Conservation (phyloP, 805 yeast genomes). For the Myxozyma neotropica region DNA sequence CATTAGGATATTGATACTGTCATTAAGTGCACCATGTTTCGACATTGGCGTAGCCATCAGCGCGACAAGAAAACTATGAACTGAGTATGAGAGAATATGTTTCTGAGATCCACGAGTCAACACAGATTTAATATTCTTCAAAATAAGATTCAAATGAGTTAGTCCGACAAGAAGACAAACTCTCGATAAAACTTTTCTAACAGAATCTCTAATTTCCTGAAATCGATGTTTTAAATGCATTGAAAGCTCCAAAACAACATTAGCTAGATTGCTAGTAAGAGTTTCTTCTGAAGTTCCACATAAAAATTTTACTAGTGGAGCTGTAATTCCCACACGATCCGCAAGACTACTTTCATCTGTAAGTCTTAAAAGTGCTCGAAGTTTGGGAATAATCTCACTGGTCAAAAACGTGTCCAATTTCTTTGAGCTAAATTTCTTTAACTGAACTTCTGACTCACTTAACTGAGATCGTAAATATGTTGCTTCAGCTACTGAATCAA, state of each 20-base stretch:
- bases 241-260: slow-evolving; percentile 80
- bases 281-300: slow-evolving; percentile 61
- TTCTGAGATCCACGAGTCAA: slow-evolving; percentile 87
- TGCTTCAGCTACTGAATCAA: slow-evolving; percentile 60
- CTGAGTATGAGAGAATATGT: slow-evolving; percentile 86
- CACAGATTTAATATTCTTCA: slow-evolving; percentile 77
- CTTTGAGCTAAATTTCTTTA: slow-evolving; percentile 29
- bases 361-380: slow-evolving; percentile 56
- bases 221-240: slow-evolving; percentile 83
- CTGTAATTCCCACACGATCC: slow-evolving; percentile 75
- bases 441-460: slow-evolving; percentile 25
- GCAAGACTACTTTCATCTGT: slow-evolving; percentile 80
- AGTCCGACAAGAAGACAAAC: slow-evolving; percentile 71
- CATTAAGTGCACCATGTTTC: slow-evolving; percentile 73
- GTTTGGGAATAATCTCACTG: slow-evolving; percentile 60
- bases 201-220: slow-evolving; percentile 85
- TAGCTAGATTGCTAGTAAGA: slow-evolving; percentile 68
- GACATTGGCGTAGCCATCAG: slow-evolving; percentile 48
- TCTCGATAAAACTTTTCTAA: slow-evolving; percentile 71
- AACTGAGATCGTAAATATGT: slow-evolving; percentile 28
- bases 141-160: slow-evolving; percentile 67
- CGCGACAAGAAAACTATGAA: slow-evolving; percentile 69
- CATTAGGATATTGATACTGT: slow-evolving; percentile 58
- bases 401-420: slow-evolving; percentile 53
- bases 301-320: slow-evolving; percentile 71